These are phyloP conservation scores for Diaporthe sp. DNA, from an alignment of 2,329 filamentous ascomycete genomes.

Conservation along the genomic window DNA sequence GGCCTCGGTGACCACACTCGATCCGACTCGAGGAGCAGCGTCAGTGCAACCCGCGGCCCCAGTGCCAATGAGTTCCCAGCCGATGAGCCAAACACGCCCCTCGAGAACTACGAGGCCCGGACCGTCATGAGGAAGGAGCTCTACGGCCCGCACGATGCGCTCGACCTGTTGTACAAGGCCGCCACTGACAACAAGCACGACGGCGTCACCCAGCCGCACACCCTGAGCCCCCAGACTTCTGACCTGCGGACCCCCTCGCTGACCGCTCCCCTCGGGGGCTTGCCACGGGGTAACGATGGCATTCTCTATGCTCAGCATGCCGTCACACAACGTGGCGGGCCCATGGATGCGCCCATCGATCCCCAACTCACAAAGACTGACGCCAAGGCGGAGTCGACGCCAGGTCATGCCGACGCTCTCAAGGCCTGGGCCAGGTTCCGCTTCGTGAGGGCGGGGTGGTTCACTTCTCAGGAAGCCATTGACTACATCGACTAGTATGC, in stretches of 20 bases:
- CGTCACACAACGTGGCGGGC: constrained; percentile 41
- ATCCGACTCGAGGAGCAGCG: constrained; percentile 51
- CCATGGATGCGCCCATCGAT: constrained; percentile 54
- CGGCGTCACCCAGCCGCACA: constrained; percentile 1
- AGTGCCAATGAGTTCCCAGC: constrained; percentile 50
- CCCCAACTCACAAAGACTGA: constrained; percentile 59
- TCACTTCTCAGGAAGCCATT: constrained; percentile 92
- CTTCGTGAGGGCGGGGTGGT: constrained; percentile 97
- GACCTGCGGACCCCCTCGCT: constrained; percentile 25
- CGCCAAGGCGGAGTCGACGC: constrained; percentile 57
- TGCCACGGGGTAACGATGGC: constrained; percentile 25
- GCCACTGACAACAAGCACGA: constrained; percentile 67
- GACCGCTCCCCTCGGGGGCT: constrained; percentile 3
- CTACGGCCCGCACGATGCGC: constrained; percentile 91
- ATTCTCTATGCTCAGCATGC: constrained; percentile 40
- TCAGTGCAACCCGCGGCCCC: constrained; percentile 45
- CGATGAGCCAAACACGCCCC: constrained; percentile 70
- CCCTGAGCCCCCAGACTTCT: constrained; percentile 26
- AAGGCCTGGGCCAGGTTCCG: constrained; percentile 92
- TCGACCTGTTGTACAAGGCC: constrained; percentile 92
- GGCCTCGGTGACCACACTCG: constrained; percentile 49
- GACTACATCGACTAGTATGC: constrained; percentile 91
- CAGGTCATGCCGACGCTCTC: constrained; percentile 76
- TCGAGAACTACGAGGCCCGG: constrained; percentile 75
- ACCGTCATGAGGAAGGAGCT: constrained; percentile 78